Evolutionary conservation across 192 early-diverging fungal species (phyloP).

Genomic region (Coemansia sp.): DNA sequence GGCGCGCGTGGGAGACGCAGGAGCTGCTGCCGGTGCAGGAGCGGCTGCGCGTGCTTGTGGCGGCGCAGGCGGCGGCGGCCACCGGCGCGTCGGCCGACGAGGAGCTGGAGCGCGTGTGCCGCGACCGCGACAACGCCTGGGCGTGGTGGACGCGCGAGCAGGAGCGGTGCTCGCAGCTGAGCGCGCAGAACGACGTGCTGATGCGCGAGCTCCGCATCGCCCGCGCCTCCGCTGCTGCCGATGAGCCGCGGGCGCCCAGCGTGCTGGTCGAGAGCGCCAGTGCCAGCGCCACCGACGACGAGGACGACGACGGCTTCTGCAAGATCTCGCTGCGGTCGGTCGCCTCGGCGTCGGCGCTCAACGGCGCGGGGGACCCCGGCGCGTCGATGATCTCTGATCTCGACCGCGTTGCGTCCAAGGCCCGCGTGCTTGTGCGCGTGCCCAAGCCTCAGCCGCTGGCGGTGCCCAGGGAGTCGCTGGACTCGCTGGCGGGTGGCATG

Average conservation of each 20-base stretch:
- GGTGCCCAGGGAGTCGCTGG: conserved; percentile 22
- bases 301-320: conserved; percentile 46
- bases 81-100: conserved; percentile 7
- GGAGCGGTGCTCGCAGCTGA: conserved; percentile 42
- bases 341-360: conserved; percentile 27
- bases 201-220: conserved; percentile 46
- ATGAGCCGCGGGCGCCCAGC: background rate
- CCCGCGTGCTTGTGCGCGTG: conserved; percentile 39
- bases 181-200: conserved; percentile 51
- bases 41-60: conserved; percentile 30
- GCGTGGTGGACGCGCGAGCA: conserved; percentile 52
- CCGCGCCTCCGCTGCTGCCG: background rate
- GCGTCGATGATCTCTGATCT: conserved; percentile 21
- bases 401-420: conserved; percentile 37
- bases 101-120: conserved; percentile 19
- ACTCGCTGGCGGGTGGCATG: conserved; percentile 10
- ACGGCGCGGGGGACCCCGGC: conserved; percentile 27
- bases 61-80: background rate
- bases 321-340: conserved; percentile 38
- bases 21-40: conserved; percentile 54
- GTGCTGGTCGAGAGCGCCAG: background rate
- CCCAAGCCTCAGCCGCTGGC: background rate
- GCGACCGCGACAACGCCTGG: conserved; percentile 41
- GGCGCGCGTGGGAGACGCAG: conserved; percentile 46
- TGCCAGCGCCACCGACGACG: conserved; percentile 4